Conservation (phyloP, 2,329 filamentous ascomycete genomes). For the Berkeleyomyces rouxiae region DNA sequence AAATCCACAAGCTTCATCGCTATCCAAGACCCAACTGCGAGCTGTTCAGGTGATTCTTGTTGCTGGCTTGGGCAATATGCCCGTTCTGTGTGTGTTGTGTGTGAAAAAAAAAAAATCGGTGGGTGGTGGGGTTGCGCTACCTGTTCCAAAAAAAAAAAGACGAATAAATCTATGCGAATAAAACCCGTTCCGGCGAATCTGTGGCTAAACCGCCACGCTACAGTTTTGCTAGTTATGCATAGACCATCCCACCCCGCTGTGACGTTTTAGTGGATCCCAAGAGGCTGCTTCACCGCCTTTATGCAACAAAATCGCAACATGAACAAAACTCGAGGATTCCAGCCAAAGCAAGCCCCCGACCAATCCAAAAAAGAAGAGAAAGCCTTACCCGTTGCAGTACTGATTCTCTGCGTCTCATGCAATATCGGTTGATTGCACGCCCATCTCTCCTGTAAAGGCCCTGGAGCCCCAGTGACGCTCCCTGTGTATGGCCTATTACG, state of each 20-base stretch:
- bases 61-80: background rate
- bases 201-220: background rate
- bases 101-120: conserved; percentile 1
- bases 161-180: background rate
- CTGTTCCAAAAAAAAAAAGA: background rate
- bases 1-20: background rate
- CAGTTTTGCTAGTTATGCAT: background rate
- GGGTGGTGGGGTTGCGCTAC: conserved; percentile 13
- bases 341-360: background rate
- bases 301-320: background rate
- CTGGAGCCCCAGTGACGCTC: too few species aligned
- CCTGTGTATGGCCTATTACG: too few species aligned
- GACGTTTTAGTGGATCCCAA: conserved; percentile 1
- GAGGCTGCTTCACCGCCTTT: conserved; percentile 6
- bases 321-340: background rate
- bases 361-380: too few species aligned
- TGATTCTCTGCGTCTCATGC: too few species aligned
- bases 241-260: conserved; percentile 3
- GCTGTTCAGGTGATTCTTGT: too few species aligned
- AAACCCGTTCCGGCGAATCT: background rate
- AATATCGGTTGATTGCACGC: too few species aligned
- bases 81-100: background rate
- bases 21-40: background rate
- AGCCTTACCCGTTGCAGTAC: too few species aligned
- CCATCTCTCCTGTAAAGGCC: too few species aligned